Percentiles rank a stretch among this genome's conserved stretches.
Conservation (phyloP, 805 yeast genomes). For the Wickerhamomyces ciferrii region DNA sequence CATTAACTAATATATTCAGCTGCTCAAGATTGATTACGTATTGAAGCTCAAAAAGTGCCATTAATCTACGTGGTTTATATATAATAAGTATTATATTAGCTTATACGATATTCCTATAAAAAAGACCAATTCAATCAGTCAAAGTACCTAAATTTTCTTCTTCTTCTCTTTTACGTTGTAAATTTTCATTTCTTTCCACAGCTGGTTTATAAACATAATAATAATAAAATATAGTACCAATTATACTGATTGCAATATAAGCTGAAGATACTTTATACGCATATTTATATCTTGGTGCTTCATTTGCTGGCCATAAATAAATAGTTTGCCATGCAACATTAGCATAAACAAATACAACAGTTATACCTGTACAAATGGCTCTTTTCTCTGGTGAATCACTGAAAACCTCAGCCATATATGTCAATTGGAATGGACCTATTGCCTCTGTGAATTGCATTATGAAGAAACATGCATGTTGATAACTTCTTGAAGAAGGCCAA, state of each 20-base stretch:
- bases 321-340: slow-evolving; percentile 18
- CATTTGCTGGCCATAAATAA: slow-evolving; percentile 36
- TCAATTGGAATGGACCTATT: neutral
- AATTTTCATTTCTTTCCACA: neutral
- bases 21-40: no score
- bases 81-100: no score
- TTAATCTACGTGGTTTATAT: no score
- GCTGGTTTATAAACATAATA: neutral
- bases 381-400: slow-evolving; percentile 29
- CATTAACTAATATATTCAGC: no score
- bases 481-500: neutral
- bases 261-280: slow-evolving; percentile 20
- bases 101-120: no score
- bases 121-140: no score
- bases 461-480: neutral
- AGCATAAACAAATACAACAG: slow-evolving; percentile 31
- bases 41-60: no score
- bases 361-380: slow-evolving; percentile 30
- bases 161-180: no score
- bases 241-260: neutral
- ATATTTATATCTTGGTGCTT: slow-evolving; percentile 33
- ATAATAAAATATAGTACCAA: neutral
- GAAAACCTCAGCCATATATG: neutral
- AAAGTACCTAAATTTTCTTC: no score
- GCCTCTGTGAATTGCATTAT: neutral